Evolutionary conservation across 345 rosid species (phyloP), one percentile per base, ranked within the genome.

Genomic region (Dovyalis caffra): DNA sequence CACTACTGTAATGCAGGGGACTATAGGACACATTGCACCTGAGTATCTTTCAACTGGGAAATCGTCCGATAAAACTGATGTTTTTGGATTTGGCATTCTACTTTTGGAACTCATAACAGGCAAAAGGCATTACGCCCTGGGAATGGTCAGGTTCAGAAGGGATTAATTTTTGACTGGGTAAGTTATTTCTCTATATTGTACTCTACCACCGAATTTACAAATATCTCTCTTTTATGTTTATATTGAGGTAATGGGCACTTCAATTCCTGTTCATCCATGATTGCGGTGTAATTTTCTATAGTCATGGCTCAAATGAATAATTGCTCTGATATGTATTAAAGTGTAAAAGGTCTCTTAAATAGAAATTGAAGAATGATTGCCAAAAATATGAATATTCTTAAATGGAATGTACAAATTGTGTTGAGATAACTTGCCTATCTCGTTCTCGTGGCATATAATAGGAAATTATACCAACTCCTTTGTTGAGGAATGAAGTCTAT

Each of bases 41-140:
- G 99, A 95, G 82, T 95, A 95, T 82, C 97, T 95, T 64, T 95
- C 97, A 33, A 95, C 99, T 1, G 97, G 99, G 63, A 97, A 95
- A 60, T 95, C 97, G 65, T 95, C 97, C 0, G 99, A 95, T 78
- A 95, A 92, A 79, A 90, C 95, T 2, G 99, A 95, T 81, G 97
- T 92, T 66, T 92, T 95, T 62, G 99, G 99, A 75, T 95, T 93
- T 18, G 99, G 98, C 49, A 85, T 95, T 74, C 80, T 95, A n/a
- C 87, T 95, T 63, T 82, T 95, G 91, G 99, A 95, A 81, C 97
- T 95, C 37, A 86, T 95, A 74, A 95, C 98, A 0, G 98, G 75
- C 97, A 93, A 70, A 95, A 90, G 86, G 85, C 96, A 75, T 83
- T 93, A 74, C 90, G 88, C 84, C 90, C 93, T 57, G 97, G 88